Base-by-base conservation (phyloP, 345 rosid genomes). In the Moringa oleifera region DNA sequence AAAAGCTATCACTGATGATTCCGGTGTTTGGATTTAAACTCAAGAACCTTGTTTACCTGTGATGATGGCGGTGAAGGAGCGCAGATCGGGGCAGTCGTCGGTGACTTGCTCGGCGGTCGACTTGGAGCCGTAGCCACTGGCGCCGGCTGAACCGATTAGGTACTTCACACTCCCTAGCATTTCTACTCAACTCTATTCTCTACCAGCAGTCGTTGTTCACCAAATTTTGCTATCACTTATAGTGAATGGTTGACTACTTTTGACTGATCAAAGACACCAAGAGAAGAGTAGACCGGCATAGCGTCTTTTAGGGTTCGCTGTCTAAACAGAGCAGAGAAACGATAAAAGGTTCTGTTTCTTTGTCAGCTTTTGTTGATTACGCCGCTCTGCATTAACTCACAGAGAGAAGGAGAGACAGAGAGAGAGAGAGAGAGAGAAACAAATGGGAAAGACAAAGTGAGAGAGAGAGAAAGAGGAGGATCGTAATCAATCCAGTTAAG, bases 21-120 rank as follows among this genome's bases (percentile, higher is more conserved):
- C n/a, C n/a, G n/a, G n/a, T n/a, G 13, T n/a, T 20, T 8, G 25
- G 31, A 55, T 9, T 18, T 16, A 22, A 21, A 17, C 3, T 24
- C 12, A 50, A 46, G 45, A 25, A 17, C 19, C 28, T 0, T 13
- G 18, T 15, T 65, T 59, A 89, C 98, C 98, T 53, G 99, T 94
- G 79, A 94, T 82, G 69, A 94, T 71, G 59, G 91, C 97, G 22
- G 97, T 94, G 64, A 79, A 20, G 63, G 81, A 82, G 57, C 82
- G 77, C 31, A 86, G 85, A 74, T 88, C 85, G 25, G 61, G 55
- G 70, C 75, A 77, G 68, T 61, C 55, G n/a, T 78, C 76, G 0
- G 96, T 90, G 19, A 86, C 97, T 47, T 83, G 74, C 19, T 83
- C 97, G 61, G 95, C 97, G 61, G 95, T 86, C 70, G 99, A 81